phyloP scores from a whole-genome alignment of 129 eudicot species.

The Centaurea solstitialis region DNA sequence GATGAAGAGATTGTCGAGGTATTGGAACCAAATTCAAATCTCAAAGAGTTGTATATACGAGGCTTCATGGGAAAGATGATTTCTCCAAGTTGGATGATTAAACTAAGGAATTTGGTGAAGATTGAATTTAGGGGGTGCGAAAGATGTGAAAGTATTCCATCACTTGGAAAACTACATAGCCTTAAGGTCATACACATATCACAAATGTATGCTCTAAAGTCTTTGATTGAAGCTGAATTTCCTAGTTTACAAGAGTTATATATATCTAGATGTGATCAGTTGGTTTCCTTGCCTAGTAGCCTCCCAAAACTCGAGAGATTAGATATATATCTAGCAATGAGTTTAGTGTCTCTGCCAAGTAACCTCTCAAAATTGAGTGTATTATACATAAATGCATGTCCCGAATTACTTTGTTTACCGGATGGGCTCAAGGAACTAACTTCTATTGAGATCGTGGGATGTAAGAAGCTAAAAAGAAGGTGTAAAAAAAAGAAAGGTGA shows the following conservation, averaged over 20 bases:
- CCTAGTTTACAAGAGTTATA: not conserved
- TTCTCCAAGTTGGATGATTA: constrained; percentile 16
- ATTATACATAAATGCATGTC: not conserved
- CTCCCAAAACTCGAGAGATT: too few relatives aligned
- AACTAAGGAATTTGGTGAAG: not conserved
- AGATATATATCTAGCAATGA: too few relatives aligned
- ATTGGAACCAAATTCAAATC: constrained; percentile 18
- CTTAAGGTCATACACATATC: not conserved
- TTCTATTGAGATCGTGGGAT: not conserved
- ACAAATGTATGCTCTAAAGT: not conserved
- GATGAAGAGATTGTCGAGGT: constrained; percentile 19
- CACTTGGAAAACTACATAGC: constrained; percentile 11
- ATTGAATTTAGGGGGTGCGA: not conserved
- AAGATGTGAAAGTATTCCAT: constrained; percentile 2
- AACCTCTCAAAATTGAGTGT: too few relatives aligned
- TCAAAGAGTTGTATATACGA: not conserved
- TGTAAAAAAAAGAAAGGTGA: not conserved
- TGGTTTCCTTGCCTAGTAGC: not conserved
- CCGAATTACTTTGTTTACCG: not conserved
- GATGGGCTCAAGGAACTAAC: not conserved
- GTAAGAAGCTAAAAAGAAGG: not conserved
- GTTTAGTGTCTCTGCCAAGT: too few relatives aligned
- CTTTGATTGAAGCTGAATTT: not conserved
- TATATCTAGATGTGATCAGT: not conserved
- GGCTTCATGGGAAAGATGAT: not conserved